Evolutionary conservation across 2,329 filamentous ascomycete genomes (phyloP), one percentile per base, ranked within the genome.

Genomic region (Aspergillus persii): DNA sequence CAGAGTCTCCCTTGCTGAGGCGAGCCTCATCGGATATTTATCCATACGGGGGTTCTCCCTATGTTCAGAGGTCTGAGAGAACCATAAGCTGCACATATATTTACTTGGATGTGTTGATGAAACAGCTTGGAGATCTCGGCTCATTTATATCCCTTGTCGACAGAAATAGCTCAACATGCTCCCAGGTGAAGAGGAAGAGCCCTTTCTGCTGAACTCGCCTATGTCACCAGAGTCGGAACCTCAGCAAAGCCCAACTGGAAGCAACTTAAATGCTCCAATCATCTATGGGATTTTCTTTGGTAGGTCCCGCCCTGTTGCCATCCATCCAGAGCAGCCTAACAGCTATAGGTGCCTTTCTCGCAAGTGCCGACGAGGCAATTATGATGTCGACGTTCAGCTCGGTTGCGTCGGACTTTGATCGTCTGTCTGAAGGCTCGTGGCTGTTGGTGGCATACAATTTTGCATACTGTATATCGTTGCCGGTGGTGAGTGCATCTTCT

Each of bases 381-480:
- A 80, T 90, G 0, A 71, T 90, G 8, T 87, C 88, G 0, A 89
- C 87, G 0, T 86, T 88, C 65, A 81, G 83, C 1, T 76, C 78
- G 3, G 78, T 82, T 46, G 72, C 79, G 0, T 81, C 79, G 0
- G 77, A 80, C 23, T 81, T 82, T 59, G 64, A 77, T 54, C 71
- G 73, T 15, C 66, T 81, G 4, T 68, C 73, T 9, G 69, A 74
- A 26, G 77, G 76, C 0, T 74, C 71, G 36, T 82, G 79, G 79
- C 70, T 82, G 0, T 61, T 81, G 7, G 76, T 75, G 1, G 76
- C 76, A 23, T 82, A 79, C 63, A 73, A 75, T 6, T 71, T 81
- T 5, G 79, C 78, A 2, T 70, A 71, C 55, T 77, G 77, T 51
- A 74, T 75, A 3, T 73, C 71, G 2, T 75, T 80, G 51, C 75